Base-by-base conservation (phyloP, 108 stramenopile species). In the Cylindrotheca closterium region DNA sequence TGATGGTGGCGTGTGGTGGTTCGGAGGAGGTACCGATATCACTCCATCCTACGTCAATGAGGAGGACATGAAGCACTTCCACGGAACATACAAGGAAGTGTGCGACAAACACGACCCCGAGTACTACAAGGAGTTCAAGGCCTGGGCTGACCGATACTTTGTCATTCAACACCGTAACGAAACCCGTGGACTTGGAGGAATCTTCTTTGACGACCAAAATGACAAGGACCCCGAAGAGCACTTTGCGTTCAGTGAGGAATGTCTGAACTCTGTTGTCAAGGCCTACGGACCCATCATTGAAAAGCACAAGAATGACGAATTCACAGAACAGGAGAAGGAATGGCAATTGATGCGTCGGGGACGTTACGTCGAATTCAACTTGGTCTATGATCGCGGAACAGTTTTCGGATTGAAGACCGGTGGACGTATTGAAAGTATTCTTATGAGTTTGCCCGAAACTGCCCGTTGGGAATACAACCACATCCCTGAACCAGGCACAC, bases 1-100 rank as follows among this genome's bases (percentile, higher is more conserved):
- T 12, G 96, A 96, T 64, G 95, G 95, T 50, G 96, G 96, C n/a
- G 94, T 91, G 3, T 99, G 99, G 99, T 99, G 99, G 99, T 99
- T 98, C 66, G 99, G 99, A 19, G 99, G 99, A 23, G 99, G 99
- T 33, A 96, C 97, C 27, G 99, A 99, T 80, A 97, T 99, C 65
- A 99, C 99, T n/a, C 99, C 99, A 5, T 70, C 79, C 66, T 99
- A 98, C 76, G 71, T 99, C 47, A 68, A 96, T 55, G 85, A 87
- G 67, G 97, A 96, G 25, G 98, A 99, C 68, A 97, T 98, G 91
- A 83, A 74, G 58, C 97, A 99, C 63, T 99, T 99, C 73, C 98
- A 99, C 87, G 93, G 96, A 58, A 94, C 94, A 0, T 96, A 96
- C 85, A 98, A 98, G 91, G 83, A 88, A 63, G 87, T 97, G n/a